These are phyloP conservation scores for Phytophthora colocasiae DNA, from an alignment of 352 stramenopile genomes.

Conservation along the genomic window DNA sequence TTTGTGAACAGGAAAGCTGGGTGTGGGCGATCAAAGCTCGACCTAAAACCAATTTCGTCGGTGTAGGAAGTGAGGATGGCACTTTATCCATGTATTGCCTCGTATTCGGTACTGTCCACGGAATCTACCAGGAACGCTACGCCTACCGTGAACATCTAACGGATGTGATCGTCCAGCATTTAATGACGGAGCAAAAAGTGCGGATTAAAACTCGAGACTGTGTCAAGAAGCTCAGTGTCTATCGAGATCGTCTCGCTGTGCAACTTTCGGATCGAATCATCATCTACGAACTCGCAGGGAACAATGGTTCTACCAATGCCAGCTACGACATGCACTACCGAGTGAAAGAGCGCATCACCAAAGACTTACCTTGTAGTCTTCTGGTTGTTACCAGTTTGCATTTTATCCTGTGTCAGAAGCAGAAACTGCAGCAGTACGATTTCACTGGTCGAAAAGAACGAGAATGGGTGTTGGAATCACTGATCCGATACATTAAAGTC, in stretches of 20 bases:
- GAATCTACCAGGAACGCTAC: slow-evolving; percentile 94
- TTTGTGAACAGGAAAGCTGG: slow-evolving; percentile 91
- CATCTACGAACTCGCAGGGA: slow-evolving; percentile 93
- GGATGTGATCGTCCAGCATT: slow-evolving; percentile 96
- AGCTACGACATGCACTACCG: slow-evolving; percentile 95
- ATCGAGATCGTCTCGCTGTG: slow-evolving; percentile 92
- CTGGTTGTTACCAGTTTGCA: slow-evolving; percentile 92
- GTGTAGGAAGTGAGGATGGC: slow-evolving; percentile 88
- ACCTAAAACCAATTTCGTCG: slow-evolving; percentile 90
- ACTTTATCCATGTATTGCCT: slow-evolving; percentile 88
- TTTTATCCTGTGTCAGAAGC: slow-evolving; percentile 93
- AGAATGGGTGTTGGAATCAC: slow-evolving; percentile 87
- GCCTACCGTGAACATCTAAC: slow-evolving; percentile 95
- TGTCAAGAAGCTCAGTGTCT: slow-evolving; percentile 95
- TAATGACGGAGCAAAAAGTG: slow-evolving; percentile 96
- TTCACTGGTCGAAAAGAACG: slow-evolving; percentile 89
- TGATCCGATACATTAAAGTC: slow-evolving; percentile 94
- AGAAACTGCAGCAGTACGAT: slow-evolving; percentile 94
- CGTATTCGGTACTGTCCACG: slow-evolving; percentile 92
- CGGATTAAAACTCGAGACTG: slow-evolving; percentile 95
- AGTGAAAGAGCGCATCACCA: slow-evolving; percentile 89
- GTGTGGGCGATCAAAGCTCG: slow-evolving; percentile 88
- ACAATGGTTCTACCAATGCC: slow-evolving; percentile 42
- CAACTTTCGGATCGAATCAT: slow-evolving; percentile 95
- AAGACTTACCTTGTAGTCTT: slow-evolving; percentile 86